A percentile compares a stretch with the other conserved stretches of the same genome.
These are phyloP conservation scores for Cocos nucifera DNA, from an alignment of 176 grass and related monocot genomes.

Conservation along the genomic window DNA sequence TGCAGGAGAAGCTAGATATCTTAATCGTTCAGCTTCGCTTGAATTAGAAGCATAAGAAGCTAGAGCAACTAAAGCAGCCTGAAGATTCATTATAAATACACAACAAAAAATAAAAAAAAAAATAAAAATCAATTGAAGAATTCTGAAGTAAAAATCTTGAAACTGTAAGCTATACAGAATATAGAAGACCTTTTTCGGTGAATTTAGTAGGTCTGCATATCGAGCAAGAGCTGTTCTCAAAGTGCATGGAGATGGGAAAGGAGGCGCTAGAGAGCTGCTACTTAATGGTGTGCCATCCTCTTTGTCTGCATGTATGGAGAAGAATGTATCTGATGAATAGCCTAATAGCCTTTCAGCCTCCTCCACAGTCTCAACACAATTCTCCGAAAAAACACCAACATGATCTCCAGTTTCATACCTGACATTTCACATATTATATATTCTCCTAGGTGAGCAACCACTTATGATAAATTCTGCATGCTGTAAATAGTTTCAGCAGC, in stretches of 20 bases:
- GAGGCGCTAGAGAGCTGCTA: slow-evolving; percentile 59
- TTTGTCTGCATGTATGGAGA: slow-evolving; percentile 69
- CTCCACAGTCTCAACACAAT: slow-evolving; percentile 57
- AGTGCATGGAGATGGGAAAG: slow-evolving; percentile 77
- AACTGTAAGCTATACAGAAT: no score
- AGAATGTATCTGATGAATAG: slow-evolving; percentile 53
- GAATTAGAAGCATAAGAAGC: slow-evolving; percentile 66
- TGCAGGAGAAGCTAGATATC: slow-evolving; percentile 76
- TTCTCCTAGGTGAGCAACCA: no score
- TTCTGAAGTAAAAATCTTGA: no score
- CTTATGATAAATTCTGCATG: no score
- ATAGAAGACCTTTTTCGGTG: slow-evolving; percentile 65
- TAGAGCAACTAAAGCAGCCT: slow-evolving; percentile 81
- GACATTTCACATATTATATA: slow-evolving; percentile 1
- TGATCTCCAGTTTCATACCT: slow-evolving; percentile 96
- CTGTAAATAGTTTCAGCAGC: no score
- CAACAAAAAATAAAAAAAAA: neutral
- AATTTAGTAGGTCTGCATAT: slow-evolving; percentile 74
- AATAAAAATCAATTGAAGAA: neutral
- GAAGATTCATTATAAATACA: slow-evolving; percentile 19
- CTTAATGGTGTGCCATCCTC: slow-evolving; percentile 65
- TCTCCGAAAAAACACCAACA: slow-evolving; percentile 74
- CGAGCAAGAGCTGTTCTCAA: slow-evolving; percentile 61
- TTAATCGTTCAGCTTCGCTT: slow-evolving; percentile 54
- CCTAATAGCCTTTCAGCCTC: slow-evolving; percentile 51